A percentile compares a stretch with the other conserved stretches of the same genome.
These are phyloP conservation scores for Seiridium unicorne DNA, from an alignment of 2,329 filamentous ascomycete genomes.

Conservation along the genomic window DNA sequence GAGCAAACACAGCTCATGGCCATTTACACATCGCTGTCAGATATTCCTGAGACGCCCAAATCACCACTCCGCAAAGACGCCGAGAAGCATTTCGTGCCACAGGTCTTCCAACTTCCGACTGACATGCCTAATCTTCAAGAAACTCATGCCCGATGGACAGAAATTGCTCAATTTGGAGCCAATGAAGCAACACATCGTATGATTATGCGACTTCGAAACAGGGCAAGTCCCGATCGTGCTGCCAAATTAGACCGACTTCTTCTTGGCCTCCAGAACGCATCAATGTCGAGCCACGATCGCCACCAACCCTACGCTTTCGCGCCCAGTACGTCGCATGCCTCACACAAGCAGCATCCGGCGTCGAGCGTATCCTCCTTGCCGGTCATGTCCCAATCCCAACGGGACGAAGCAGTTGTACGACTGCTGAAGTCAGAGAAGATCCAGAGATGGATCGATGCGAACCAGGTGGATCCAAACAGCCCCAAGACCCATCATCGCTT, in stretches of 20 bases:
- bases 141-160: conserved; percentile 47
- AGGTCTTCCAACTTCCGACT: conserved; percentile 34
- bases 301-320: conserved; percentile 1
- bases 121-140: conserved; percentile 44
- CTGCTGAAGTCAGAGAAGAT: conserved; percentile 43
- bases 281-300: background rate
- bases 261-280: background rate
- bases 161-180: conserved; percentile 40
- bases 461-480: conserved; percentile 33
- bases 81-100: conserved; percentile 19
- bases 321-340: background rate
- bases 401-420: conserved; percentile 32
- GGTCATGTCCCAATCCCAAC: conserved; percentile 36
- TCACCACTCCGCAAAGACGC: conserved; percentile 43
- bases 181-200: conserved; percentile 42
- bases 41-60: conserved; percentile 56
- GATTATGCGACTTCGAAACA: conserved; percentile 39
- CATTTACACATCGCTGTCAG: conserved; percentile 52
- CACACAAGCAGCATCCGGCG: background rate
- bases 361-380: conserved; percentile 1
- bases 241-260: conserved; percentile 24
- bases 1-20: conserved; percentile 61
- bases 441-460: conserved; percentile 40
- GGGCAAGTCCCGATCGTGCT: conserved; percentile 28
- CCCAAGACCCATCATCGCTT: conserved; percentile 28